Evolutionary conservation across 192 early-diverging fungal species (phyloP).

Genomic region (Piromyces finnis): DNA sequence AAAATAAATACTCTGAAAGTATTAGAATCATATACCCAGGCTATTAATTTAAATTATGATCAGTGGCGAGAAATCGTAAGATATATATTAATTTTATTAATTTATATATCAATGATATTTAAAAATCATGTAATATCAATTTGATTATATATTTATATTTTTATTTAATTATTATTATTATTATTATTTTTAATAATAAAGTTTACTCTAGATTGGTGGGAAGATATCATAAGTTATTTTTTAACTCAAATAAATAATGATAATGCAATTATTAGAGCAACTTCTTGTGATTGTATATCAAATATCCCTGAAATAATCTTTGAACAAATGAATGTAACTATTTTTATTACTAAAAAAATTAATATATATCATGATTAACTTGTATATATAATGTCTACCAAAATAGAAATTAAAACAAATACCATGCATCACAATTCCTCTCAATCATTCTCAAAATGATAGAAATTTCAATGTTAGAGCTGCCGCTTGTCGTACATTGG

Average conservation of each 20-base stretch:
- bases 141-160: too few relatives aligned
- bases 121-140: too few relatives aligned
- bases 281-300: not conserved
- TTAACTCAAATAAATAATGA: not conserved
- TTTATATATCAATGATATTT: too few relatives aligned
- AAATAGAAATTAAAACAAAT: not conserved
- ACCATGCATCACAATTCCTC: not conserved
- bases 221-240: not conserved
- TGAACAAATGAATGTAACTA: not conserved
- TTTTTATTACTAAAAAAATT: too few relatives aligned
- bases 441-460: not conserved
- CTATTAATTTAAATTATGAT: not conserved
- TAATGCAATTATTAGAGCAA: not conserved
- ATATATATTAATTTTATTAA: not conserved
- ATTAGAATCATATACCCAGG: not conserved
- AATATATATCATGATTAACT: not conserved
- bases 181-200: not conserved
- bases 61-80: not conserved
- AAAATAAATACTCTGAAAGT: not conserved
- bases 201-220: not conserved
- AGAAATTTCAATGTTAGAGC: not conserved
- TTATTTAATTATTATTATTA: too few relatives aligned
- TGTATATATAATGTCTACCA: too few relatives aligned
- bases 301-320: not conserved
- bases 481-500: not conserved